These are phyloP conservation scores for Wallacemonas sp. DNA, from an alignment of 208 protist species.

Conservation along the genomic window DNA sequence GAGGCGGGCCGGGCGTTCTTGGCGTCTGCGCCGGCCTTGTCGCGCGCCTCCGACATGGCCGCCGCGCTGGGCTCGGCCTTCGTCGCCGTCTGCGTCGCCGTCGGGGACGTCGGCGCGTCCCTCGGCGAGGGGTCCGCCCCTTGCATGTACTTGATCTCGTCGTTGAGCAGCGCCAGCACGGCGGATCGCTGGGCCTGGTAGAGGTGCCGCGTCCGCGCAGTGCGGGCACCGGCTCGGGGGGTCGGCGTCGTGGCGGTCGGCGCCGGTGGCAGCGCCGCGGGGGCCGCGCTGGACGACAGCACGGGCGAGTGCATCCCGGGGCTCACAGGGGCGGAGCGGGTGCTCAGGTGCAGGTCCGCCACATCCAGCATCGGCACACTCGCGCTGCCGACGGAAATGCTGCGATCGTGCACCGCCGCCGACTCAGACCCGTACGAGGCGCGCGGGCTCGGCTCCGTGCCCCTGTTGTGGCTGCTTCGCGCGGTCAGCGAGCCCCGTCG, in stretches of 20 bases:
- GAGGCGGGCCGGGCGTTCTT: background rate
- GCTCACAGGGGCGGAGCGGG: background rate
- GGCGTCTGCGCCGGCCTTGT: background rate
- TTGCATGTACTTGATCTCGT: conserved; percentile 16
- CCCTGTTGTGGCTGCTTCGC: background rate
- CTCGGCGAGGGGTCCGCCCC: background rate
- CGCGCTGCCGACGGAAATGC: background rate
- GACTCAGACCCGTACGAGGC: background rate
- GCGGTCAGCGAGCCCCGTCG: conserved; percentile 1
- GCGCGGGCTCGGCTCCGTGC: background rate
- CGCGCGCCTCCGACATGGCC: background rate
- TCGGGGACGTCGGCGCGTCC: background rate
- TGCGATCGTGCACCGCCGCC: background rate
- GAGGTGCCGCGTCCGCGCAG: conserved; percentile 4
- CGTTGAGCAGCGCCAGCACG: conserved; percentile 17
- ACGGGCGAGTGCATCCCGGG: background rate
- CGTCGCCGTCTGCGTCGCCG: background rate
- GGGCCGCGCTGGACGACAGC: background rate
- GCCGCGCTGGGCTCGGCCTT: background rate
- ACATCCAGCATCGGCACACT: conserved; percentile 1
- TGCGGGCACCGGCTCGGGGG: conserved; percentile 1
- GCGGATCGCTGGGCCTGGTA: conserved; percentile 21
- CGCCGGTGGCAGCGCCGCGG: background rate
- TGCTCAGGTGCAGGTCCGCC: background rate
- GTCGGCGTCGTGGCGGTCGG: background rate